Percentiles rank a stretch among this genome's conserved stretches.
These are phyloP conservation scores for Saturnispora halmiae DNA, from an alignment of 805 yeast species.

Conservation along the genomic window DNA sequence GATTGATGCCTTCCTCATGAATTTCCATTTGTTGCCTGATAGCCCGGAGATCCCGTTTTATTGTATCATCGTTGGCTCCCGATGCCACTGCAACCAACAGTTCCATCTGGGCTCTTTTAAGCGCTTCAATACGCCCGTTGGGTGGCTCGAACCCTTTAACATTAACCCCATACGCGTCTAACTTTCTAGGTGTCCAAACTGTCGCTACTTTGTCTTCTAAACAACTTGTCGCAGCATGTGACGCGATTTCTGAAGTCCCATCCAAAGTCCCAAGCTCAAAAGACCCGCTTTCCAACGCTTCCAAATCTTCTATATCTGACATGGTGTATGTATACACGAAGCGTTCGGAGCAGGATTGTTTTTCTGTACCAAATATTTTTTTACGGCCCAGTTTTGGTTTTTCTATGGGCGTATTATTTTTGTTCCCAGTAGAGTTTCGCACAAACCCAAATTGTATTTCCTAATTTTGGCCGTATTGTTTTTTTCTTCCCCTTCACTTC, in stretches of 20 bases:
- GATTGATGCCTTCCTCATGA: conserved; percentile 1
- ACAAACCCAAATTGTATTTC: too few relatives aligned
- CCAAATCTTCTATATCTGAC: conserved; percentile 3
- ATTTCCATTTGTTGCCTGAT: conserved; percentile 3
- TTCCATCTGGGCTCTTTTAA: conserved; percentile 6
- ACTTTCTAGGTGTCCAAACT: conserved; percentile 2
- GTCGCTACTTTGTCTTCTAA: conserved; percentile 2
- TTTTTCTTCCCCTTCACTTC: too few relatives aligned
- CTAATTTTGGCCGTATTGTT: too few relatives aligned
- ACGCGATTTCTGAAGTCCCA: background rate
- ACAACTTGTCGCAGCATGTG: background rate
- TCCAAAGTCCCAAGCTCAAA: background rate
- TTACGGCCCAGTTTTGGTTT: too few relatives aligned
- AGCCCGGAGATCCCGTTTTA: background rate
- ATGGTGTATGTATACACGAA: too few relatives aligned
- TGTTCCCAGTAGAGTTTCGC: too few relatives aligned
- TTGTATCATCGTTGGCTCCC: background rate
- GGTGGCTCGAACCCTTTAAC: background rate
- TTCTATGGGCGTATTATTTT: too few relatives aligned
- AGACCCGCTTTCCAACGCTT: conserved; percentile 9
- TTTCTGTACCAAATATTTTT: too few relatives aligned
- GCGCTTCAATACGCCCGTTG: background rate
- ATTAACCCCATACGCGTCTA: background rate
- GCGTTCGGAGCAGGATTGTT: too few relatives aligned
- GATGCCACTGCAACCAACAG: conserved; percentile 8